Percentiles rank a stretch among this genome's conserved stretches.
phyloP scores from a whole-genome alignment of 2,329 filamentous ascomycete genomes.

The Aspergillus amoenus region DNA sequence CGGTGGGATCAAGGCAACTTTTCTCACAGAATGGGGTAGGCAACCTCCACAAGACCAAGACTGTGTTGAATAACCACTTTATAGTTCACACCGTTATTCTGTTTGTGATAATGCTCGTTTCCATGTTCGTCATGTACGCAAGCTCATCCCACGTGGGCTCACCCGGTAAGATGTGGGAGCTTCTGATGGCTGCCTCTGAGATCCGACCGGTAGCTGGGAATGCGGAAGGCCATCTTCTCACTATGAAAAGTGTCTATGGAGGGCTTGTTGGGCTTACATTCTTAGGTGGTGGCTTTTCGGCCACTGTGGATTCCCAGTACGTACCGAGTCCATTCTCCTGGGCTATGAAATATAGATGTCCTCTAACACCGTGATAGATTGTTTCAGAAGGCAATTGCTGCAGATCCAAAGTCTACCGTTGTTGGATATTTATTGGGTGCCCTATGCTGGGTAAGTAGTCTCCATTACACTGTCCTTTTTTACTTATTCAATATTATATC shows the following conservation, averaged over 20 bases:
- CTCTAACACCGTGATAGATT: no score
- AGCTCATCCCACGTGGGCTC: slow-evolving; percentile 14
- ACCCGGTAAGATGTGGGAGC: slow-evolving; percentile 24
- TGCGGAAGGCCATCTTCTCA: slow-evolving; percentile 24
- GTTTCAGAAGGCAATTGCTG: slow-evolving; percentile 29
- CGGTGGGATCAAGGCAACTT: slow-evolving; percentile 5
- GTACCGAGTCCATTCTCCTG: no score
- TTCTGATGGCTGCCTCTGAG: slow-evolving; percentile 21
- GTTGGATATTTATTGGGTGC: slow-evolving; percentile 24
- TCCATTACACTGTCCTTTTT: rapidly evolving
- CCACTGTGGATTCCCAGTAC: neutral
- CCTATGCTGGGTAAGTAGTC: slow-evolving; percentile 14
- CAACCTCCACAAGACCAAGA: rapidly evolving
- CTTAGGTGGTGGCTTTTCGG: slow-evolving; percentile 2
- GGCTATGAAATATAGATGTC: no score
- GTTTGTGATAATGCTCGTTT: slow-evolving; percentile 2
- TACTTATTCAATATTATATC: no score
- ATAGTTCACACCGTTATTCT: neutral
- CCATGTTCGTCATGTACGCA: slow-evolving; percentile 1
- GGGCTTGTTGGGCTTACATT: slow-evolving; percentile 19
- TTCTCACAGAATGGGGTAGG: slow-evolving; percentile 1
- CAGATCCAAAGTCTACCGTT: slow-evolving; percentile 19
- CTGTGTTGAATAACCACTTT: no score
- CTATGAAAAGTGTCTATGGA: slow-evolving; percentile 19
- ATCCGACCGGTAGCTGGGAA: slow-evolving; percentile 23